These are phyloP conservation scores for Biscogniauxia mediterranea DNA, from an alignment of 2,329 filamentous ascomycete genomes.

Conservation along the genomic window DNA sequence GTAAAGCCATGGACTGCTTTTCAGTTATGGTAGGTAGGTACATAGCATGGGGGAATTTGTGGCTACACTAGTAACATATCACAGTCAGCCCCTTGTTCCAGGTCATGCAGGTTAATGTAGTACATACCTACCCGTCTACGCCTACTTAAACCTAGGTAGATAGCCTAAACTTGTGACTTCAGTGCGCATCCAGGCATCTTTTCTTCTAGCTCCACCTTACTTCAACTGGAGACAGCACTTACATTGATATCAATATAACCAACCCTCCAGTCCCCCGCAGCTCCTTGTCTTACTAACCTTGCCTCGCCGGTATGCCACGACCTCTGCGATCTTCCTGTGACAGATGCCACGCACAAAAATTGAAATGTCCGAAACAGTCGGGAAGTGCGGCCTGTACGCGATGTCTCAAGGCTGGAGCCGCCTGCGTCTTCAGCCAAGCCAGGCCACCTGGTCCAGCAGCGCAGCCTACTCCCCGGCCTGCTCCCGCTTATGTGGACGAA, in stretches of 20 bases:
- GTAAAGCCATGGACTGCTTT: too few relatives aligned
- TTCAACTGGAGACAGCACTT: not conserved
- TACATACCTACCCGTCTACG: too few relatives aligned
- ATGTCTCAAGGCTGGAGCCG: constrained; percentile 40
- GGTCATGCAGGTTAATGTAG: too few relatives aligned
- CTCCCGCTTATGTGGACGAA: constrained; percentile 13
- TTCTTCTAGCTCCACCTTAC: not conserved
- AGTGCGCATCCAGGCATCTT: not conserved
- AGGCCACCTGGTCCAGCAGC: constrained; percentile 8
- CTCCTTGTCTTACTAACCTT: not conserved
- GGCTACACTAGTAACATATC: not conserved
- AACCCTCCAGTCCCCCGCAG: too few relatives aligned
- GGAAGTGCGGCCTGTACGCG: constrained; percentile 38
- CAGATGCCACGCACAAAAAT: constrained; percentile 47
- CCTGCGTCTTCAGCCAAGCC: constrained; percentile 44
- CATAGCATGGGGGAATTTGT: not conserved
- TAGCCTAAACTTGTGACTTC: not conserved
- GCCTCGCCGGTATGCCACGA: constrained; percentile 17
- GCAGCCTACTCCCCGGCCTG: constrained; percentile 11
- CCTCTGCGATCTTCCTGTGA: constrained; percentile 27
- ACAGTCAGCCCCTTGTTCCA: not conserved
- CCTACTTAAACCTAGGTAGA: too few relatives aligned
- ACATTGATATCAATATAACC: not conserved
- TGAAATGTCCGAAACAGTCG: constrained; percentile 42
- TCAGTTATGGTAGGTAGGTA: not conserved